Percentiles rank a stretch among this genome's conserved stretches.
These are phyloP conservation scores for Juglanconis oblonga DNA, from an alignment of 2,329 filamentous ascomycete genomes.

Conservation along the genomic window DNA sequence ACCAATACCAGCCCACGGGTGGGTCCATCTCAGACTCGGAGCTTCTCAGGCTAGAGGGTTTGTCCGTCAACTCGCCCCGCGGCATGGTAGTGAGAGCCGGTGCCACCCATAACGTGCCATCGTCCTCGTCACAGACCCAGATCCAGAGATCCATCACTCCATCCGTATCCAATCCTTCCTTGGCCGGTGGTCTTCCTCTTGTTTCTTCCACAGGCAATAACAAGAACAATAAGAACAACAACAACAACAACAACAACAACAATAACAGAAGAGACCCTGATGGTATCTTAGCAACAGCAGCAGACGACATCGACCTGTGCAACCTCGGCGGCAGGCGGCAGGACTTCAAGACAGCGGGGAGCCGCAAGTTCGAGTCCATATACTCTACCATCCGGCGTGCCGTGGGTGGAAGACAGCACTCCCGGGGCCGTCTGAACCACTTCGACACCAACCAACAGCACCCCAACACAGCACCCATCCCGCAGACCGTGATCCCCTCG, in stretches of 20 bases:
- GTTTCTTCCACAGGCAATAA: not conserved
- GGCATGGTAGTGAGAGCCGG: not conserved
- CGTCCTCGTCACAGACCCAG: conserved; percentile 3
- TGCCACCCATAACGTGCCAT: not conserved
- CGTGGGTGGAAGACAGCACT: conserved; percentile 15
- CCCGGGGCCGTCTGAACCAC: not conserved
- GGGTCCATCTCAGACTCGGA: conserved; percentile 30
- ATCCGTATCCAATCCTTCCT: not conserved
- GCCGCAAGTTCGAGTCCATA: conserved; percentile 27
- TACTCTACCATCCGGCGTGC: conserved; percentile 31
- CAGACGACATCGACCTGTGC: conserved; percentile 10
- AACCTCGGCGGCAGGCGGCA: conserved; percentile 20
- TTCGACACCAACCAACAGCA: not conserved
- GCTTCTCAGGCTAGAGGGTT: conserved; percentile 30
- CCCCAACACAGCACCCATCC: conserved; percentile 7
- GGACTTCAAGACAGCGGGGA: conserved; percentile 19
- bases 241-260: not conserved
- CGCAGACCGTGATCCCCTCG: conserved; percentile 17
- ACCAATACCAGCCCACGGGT: conserved; percentile 15
- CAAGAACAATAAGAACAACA: not conserved
- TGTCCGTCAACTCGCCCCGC: conserved; percentile 29
- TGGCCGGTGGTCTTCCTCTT: conserved; percentile 4
- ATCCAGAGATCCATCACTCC: not conserved
- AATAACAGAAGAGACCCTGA: not conserved
- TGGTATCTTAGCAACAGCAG: conserved; percentile 3